phyloP scores from a whole-genome alignment of 257 asterid genomes.

The Forsythia viridissima region DNA sequence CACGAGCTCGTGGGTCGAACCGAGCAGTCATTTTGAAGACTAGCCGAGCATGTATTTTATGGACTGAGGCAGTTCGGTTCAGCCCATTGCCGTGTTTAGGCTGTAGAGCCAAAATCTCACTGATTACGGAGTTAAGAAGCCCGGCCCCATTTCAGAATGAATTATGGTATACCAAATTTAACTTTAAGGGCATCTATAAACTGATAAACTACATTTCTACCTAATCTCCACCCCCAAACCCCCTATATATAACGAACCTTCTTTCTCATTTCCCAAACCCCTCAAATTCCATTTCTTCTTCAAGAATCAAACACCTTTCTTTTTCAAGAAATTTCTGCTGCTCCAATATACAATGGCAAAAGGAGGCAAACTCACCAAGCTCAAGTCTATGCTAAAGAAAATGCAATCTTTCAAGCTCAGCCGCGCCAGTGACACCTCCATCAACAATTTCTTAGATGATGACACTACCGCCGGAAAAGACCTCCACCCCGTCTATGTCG shows the following conservation, averaged over 20 bases:
- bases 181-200: too few species aligned
- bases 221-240: slow-evolving; percentile 14
- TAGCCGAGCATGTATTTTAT: too few species aligned
- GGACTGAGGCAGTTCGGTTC: too few species aligned
- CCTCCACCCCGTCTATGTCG: slow-evolving; percentile 80
- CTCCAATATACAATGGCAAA: slow-evolving; percentile 53
- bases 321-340: background rate
- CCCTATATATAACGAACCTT: slow-evolving; percentile 35
- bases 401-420: slow-evolving; percentile 94
- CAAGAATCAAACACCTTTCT: background rate
- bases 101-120: too few species aligned
- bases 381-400: slow-evolving; percentile 83
- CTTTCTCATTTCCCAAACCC: slow-evolving; percentile 33
- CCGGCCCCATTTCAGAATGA: too few species aligned
- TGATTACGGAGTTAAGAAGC: too few species aligned
- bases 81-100: too few species aligned
- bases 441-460: slow-evolving; percentile 41
- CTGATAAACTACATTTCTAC: background rate
- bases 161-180: too few species aligned
- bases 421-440: slow-evolving; percentile 45
- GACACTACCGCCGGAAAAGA: slow-evolving; percentile 30
- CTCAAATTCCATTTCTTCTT: slow-evolving; percentile 11
- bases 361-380: slow-evolving; percentile 79
- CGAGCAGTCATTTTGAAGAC: too few species aligned
- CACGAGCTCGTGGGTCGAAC: too few species aligned